Base-by-base conservation (phyloP, 352 stramenopile genomes). In the Phytophthora cryptogea region DNA sequence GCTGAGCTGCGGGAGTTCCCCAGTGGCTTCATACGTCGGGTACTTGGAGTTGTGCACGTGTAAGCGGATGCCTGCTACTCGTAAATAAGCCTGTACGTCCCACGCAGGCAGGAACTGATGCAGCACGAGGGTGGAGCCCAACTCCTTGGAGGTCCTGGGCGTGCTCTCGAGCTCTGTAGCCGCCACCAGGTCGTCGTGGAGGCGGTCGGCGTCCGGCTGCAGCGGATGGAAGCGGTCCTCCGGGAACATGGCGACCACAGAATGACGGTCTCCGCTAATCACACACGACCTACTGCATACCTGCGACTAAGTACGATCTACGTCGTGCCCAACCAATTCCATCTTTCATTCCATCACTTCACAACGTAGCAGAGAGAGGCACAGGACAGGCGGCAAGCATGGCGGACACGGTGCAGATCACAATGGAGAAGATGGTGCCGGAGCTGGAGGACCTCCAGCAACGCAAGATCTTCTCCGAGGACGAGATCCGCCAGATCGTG, bases 351-450 rank as follows among this genome's bases (percentile, higher is more conserved):
- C 36, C 44, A 49, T 32, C 11, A 40, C 28, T 5, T 43, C 1
- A 6, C 37, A 43, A 43, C 5, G 2, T 5, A 28, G 16, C 5
- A 8, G 26, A 49, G 23, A 30, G 31, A 58, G 31, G 27, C 14
- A 50, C 28, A 17, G 11, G 17, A 32, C 26, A 28, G 3, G 30
- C 17, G 17, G 28, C 55, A 42, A 48, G 20, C 54, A 98, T 98
- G 92, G 92, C 92, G 69, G 92, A 98, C 74, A 92, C 78, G 49
- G 92, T 98, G 64, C 91, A 98, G 71, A 83, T 96, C 54, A 69
- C 90, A 59, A 94, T 98, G 84, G 92, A 98, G 75, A 89, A 93
- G 62, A 98, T 97, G 89, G 88, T 98, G 61, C 87, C 89, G 48
- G 92, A 97, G 72, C 90, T 98, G 49, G 92, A 98, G 71, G 92